These are phyloP conservation scores for Colletotrichum sansevieriae DNA, from an alignment of 2,329 filamentous ascomycete genomes.

Conservation along the genomic window DNA sequence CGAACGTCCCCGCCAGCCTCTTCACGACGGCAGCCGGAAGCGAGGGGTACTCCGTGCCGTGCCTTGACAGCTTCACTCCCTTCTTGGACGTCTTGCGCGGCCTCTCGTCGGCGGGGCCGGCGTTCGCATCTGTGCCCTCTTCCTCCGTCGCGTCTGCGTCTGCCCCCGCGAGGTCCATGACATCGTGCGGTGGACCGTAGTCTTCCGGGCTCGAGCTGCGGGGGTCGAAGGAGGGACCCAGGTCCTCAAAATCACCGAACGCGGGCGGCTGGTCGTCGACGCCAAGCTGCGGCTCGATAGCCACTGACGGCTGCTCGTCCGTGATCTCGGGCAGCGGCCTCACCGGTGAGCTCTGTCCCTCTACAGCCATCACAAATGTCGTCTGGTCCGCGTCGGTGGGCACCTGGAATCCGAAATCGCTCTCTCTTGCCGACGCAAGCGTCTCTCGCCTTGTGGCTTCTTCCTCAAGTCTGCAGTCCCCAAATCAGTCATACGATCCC, in stretches of 20 bases:
- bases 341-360: slow-evolving; percentile 43
- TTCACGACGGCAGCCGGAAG: slow-evolving; percentile 82
- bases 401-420: slow-evolving; percentile 65
- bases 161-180: slow-evolving; percentile 9
- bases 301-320: slow-evolving; percentile 39
- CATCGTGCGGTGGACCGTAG: slow-evolving; percentile 56
- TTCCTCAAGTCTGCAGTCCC: slow-evolving; percentile 48
- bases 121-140: slow-evolving; percentile 21
- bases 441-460: slow-evolving; percentile 57
- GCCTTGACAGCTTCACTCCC: slow-evolving; percentile 71
- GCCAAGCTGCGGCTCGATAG: slow-evolving; percentile 21
- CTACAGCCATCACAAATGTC: slow-evolving; percentile 62
- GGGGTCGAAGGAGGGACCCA: slow-evolving; percentile 24
- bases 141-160: slow-evolving; percentile 43
- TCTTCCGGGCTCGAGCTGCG: slow-evolving; percentile 49
- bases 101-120: slow-evolving; percentile 42
- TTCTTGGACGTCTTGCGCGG: slow-evolving; percentile 55
- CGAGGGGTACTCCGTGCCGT: slow-evolving; percentile 82
- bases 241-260: slow-evolving; percentile 17
- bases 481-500: slow-evolving; percentile 31
- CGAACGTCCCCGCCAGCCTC: slow-evolving; percentile 77
- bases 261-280: slow-evolving; percentile 43
- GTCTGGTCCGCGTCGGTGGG: slow-evolving; percentile 63
- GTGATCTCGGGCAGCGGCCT: slow-evolving; percentile 40
- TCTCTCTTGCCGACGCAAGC: slow-evolving; percentile 56